A percentile compares a stretch with the other conserved stretches of the same genome.
phyloP scores from a whole-genome alignment of 176 grass and related monocot genomes.

The Oryza nivara region DNA sequence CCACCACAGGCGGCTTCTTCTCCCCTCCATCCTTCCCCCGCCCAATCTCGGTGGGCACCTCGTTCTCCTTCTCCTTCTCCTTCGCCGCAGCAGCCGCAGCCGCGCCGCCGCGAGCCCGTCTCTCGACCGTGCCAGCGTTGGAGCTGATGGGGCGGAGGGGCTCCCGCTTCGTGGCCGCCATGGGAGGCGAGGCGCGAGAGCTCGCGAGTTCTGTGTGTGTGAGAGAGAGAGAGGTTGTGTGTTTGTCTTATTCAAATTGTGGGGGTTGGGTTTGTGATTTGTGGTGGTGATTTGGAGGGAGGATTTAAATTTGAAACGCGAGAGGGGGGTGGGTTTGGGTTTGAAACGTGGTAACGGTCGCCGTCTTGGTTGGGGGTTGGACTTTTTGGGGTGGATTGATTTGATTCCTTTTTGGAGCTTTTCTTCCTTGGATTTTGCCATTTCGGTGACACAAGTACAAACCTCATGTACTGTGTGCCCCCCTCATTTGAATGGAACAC shows the following conservation, averaged over 20 bases:
- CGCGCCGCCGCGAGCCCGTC: background rate
- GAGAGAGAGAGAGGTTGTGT: background rate
- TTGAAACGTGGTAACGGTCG: constrained; percentile 46
- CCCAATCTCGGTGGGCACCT: background rate
- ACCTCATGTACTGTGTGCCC: background rate
- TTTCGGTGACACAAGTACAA: background rate
- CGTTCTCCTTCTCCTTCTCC: constrained; percentile 61
- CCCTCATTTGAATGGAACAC: background rate
- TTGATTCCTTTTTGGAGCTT: constrained; percentile 15
- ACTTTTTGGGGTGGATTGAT: background rate
- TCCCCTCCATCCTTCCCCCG: constrained; percentile 2
- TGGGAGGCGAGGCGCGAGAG: background rate
- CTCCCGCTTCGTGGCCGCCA: constrained; percentile 40
- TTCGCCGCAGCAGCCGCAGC: background rate
- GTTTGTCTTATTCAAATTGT: background rate
- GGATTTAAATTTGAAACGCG: constrained; percentile 79
- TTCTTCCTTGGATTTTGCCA: constrained; percentile 5
- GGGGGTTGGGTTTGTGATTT: background rate
- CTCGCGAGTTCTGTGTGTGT: background rate
- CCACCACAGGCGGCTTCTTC: background rate
- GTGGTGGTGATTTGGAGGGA: constrained; percentile 45
- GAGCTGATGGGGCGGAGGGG: constrained; percentile 52
- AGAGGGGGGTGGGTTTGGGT: background rate
- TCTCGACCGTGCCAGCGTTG: constrained; percentile 35
- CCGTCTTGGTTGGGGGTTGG: constrained; percentile 47